Base-by-base conservation (phyloP, 495 filamentous ascomycete species). In the Penicillium paxilli region DNA sequence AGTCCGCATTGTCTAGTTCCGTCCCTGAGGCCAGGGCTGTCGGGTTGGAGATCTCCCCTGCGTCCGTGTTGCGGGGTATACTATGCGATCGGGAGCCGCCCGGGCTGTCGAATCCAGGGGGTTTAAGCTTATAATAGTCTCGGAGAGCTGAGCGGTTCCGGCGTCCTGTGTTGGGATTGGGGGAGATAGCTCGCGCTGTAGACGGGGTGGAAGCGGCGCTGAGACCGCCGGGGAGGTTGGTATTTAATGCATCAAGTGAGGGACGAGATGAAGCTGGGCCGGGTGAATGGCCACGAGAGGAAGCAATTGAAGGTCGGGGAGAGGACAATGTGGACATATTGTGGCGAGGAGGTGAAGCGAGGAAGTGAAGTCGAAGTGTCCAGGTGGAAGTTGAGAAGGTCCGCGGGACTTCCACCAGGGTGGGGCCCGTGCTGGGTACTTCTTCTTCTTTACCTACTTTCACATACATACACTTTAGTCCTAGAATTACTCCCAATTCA, bases 61-160 rank as follows among this genome's bases (percentile, higher is more conserved):
- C 69, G 46, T 71, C 75, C n/a, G 71, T 75, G 46, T 59, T 67
- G 33, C 73, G 67, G 30, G 73, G 71, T 16, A 75, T 66, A 40
- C 74, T 73, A 47, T 62, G 72, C 10, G 69, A 73, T 14, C 70
- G 66, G n/a, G 30, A 54, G 5, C 37, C 58, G 14, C 53, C 55
- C 20, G 58, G 44, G 8, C 51, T 53, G 8, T 64, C 65, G 11
- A 68, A 63, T 5, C 68, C 66, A 32, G 82, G 74, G 7, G 83
- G 76, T 62, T 87, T 88, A 50, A 98, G 81, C 59, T 90, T 90
- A 72, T 98, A 98, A 77, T 96, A 98, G 60, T 96, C 91, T 52
- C 94, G 87, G 14, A 98, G 82, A 16, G 94, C 94, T 32, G 88
- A 81, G 58, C 93, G 88, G 66, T 88, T 89, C 33, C 84, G 80